These are phyloP conservation scores for Rubus idaeus DNA, from an alignment of 306 rosid species.

Conservation along the genomic window DNA sequence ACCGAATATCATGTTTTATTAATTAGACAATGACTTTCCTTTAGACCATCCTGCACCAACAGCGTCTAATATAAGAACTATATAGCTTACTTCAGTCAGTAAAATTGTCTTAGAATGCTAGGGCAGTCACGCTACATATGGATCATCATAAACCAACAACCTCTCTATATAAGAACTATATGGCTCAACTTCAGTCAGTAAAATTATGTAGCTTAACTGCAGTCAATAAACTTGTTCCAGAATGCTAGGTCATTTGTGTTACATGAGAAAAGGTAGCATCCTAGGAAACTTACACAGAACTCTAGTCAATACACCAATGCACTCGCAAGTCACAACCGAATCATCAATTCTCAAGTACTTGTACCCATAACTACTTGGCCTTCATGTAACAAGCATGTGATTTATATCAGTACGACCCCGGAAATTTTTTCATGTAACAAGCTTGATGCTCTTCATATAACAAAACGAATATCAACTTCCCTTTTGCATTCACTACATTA, in stretches of 20 bases:
- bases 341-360: background rate
- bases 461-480: background rate
- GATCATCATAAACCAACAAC: background rate
- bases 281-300: background rate
- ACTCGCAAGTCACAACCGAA: background rate
- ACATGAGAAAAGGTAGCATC: background rate
- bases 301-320: background rate
- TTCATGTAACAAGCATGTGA: background rate
- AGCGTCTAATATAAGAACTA: background rate
- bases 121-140: background rate
- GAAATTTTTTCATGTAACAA: background rate
- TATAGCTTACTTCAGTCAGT: background rate
- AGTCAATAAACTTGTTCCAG: background rate
- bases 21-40: background rate
- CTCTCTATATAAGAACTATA: slow-evolving; percentile 3
- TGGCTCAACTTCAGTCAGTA: background rate
- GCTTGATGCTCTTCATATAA: background rate
- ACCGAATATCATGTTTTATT: background rate
- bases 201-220: background rate
- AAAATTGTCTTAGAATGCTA: background rate
- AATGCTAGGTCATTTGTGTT: background rate
- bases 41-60: background rate
- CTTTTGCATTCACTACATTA: background rate
- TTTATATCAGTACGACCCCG: background rate
- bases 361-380: background rate